Evolutionary conservation across 139 green algal species (phyloP).

Genomic region (Spirogloea muscicola): DNA sequence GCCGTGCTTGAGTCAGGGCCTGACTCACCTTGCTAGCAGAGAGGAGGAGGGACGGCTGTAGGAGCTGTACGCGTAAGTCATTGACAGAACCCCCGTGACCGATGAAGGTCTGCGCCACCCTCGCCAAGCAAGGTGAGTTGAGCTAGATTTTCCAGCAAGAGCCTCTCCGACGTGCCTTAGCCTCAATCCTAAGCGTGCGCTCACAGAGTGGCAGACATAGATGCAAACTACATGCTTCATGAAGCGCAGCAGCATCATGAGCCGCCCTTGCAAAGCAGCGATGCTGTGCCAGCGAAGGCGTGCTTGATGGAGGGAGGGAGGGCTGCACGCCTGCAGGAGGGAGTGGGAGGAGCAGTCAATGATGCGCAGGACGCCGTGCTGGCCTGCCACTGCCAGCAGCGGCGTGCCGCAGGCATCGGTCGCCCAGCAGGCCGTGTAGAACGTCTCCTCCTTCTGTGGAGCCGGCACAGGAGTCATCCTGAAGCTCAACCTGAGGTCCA

Average conservation of each 20-base stretch:
- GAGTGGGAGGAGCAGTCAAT: slow-evolving; percentile 31
- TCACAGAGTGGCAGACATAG: neutral
- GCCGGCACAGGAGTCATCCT: too few species aligned
- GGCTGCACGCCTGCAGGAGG: neutral
- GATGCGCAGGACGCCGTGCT: slow-evolving; percentile 37
- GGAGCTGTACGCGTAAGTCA: slow-evolving; percentile 42
- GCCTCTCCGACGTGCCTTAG: neutral
- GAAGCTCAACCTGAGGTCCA: too few species aligned
- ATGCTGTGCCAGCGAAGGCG: too few species aligned
- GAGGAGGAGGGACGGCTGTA: slow-evolving; percentile 32
- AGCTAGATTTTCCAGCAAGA: neutral
- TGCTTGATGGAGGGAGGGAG: neutral
- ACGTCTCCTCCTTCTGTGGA: slow-evolving; percentile 49
- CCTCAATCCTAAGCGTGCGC: neutral
- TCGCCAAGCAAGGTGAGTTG: neutral
- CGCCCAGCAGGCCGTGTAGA: slow-evolving; percentile 33
- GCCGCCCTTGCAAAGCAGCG: too few species aligned
- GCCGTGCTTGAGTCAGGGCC: too few species aligned
- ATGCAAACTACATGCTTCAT: neutral
- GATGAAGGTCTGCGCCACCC: slow-evolving; percentile 18
- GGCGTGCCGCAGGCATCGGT: slow-evolving; percentile 5
- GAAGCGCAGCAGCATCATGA: neutral
- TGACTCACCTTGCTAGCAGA: slow-evolving; percentile 36
- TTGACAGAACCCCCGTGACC: slow-evolving; percentile 43
- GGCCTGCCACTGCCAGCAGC: slow-evolving; percentile 25